These are phyloP conservation scores for Fusarium mundagurra DNA, from an alignment of 2,329 filamentous ascomycete genomes.

Conservation along the genomic window DNA sequence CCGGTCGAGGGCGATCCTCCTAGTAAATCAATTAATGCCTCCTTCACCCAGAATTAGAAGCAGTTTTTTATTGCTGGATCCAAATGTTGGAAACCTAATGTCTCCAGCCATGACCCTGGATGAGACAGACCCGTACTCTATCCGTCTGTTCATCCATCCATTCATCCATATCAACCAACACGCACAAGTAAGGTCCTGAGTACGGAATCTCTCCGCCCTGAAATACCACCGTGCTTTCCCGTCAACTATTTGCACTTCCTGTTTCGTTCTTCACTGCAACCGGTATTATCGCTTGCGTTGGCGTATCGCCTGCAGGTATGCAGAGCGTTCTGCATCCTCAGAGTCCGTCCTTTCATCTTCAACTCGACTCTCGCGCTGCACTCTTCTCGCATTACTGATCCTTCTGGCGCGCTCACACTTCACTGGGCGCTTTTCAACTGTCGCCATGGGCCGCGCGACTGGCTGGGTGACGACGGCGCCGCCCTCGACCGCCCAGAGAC, in stretches of 20 bases:
- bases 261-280: conserved; percentile 4
- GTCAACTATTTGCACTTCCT: conserved; percentile 4
- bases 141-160: not conserved
- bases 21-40: not conserved
- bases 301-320: conserved; percentile 8
- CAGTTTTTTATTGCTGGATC: not conserved
- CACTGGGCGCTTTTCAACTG: conserved; percentile 25
- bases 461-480: conserved; percentile 23
- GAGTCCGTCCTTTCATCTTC: not conserved
- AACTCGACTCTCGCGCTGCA: not conserved
- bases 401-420: conserved; percentile 27
- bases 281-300: conserved; percentile 11
- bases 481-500: conserved; percentile 25
- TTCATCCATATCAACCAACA: not conserved
- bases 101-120: conserved; percentile 10
- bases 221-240: not conserved
- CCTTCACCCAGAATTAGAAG: conserved; percentile 2
- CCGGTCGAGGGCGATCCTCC: not conserved
- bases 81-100: not conserved
- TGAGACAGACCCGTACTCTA: conserved; percentile 2
- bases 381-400: conserved; percentile 20
- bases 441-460: conserved; percentile 26
- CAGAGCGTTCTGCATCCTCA: not conserved
- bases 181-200: not conserved
- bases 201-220: conserved; percentile 28